A percentile compares a stretch with the other conserved stretches of the same genome.
These are phyloP conservation scores for Neoconidiobolus thromboides DNA, from an alignment of 371 early-diverging fungal genomes.

Conservation along the genomic window DNA sequence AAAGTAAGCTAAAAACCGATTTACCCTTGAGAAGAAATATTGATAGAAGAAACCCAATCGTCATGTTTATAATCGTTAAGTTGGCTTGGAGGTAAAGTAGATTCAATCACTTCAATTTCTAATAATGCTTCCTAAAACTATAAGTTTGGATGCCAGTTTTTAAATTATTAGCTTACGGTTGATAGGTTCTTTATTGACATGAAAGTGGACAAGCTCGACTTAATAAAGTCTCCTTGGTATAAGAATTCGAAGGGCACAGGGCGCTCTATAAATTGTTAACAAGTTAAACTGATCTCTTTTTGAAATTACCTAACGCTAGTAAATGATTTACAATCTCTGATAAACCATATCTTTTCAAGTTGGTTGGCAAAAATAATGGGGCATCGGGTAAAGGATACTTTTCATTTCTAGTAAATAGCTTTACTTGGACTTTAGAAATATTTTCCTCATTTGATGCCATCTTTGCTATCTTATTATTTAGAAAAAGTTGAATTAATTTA, in stretches of 20 bases:
- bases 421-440: slow-evolving; percentile 58
- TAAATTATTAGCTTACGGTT: slow-evolving; percentile 25
- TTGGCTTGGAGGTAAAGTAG: slow-evolving; percentile 65
- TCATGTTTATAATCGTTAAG: slow-evolving; percentile 63
- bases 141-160: background rate
- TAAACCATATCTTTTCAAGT: slow-evolving; percentile 64
- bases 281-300: slow-evolving; percentile 26
- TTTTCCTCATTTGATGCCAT: background rate
- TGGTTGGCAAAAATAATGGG: slow-evolving; percentile 66
- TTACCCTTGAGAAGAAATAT: slow-evolving; percentile 9
- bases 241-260: slow-evolving; percentile 84
- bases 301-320: slow-evolving; percentile 25
- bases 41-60: slow-evolving; percentile 81
- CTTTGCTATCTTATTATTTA: background rate
- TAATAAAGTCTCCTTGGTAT: slow-evolving; percentile 68
- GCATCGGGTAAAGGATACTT: slow-evolving; percentile 59
- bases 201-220: slow-evolving; percentile 52
- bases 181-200: slow-evolving; percentile 47
- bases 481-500: background rate
- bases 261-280: slow-evolving; percentile 36
- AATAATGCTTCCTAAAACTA: slow-evolving; percentile 55
- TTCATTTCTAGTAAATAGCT: slow-evolving; percentile 50
- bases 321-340: slow-evolving; percentile 84
- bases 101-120: slow-evolving; percentile 78
- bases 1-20: background rate